Base-by-base conservation (phyloP, 148 eudicot species). In the Vaccinium macrocarpon region DNA sequence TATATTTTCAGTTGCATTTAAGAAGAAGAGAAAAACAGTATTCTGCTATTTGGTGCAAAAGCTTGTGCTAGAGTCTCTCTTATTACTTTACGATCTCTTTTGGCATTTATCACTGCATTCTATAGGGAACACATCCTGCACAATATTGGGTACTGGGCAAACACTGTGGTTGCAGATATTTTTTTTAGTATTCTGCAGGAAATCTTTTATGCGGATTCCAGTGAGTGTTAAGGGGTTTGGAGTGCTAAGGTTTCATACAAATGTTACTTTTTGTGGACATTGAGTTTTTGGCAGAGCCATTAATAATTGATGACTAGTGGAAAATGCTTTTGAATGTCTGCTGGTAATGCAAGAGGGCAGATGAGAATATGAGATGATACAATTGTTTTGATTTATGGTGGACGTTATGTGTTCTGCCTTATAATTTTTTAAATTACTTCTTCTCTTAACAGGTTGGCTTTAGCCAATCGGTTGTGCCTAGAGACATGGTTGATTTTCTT, bases 191-290 rank as follows among this genome's bases (percentile, higher is more conserved):
- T 53, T 55, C 46, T 53, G 42, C 46, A 53, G 64, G 42, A 12
- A 25, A 53, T 0, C 21, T 1, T 32, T 72, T 72, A 16, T 13
- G 64, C 23, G 5, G 0, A 50, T 76, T 38, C 62, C 12, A 52
- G 42, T 27, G 55, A 16, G 15, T 78, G 62, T 51, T 53, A 52
- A 52, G 80, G 25, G 81, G 81, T 52, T 77, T 78, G 81, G 23
- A 13, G 81, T 53, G 27, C 23, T 13, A 53, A 25, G 81, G 13
- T 27, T 7, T n/a, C 13, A 25, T 52, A 6, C n/a, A 27, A 52
- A 16, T 27, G 46, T 55, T 16, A 52, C 7, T 25, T 78, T 48
- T 78, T 78, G 62, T 51, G 62, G 81, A 78, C 62, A 52, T 55
- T 15, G 32, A 18, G 5, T 27, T 18, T 25, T 51, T 25, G 80